Evolutionary conservation across 1,284 basidiomycete species (phyloP), one percentile per base, ranked within the genome.

Genomic region (Chiua sp.): DNA sequence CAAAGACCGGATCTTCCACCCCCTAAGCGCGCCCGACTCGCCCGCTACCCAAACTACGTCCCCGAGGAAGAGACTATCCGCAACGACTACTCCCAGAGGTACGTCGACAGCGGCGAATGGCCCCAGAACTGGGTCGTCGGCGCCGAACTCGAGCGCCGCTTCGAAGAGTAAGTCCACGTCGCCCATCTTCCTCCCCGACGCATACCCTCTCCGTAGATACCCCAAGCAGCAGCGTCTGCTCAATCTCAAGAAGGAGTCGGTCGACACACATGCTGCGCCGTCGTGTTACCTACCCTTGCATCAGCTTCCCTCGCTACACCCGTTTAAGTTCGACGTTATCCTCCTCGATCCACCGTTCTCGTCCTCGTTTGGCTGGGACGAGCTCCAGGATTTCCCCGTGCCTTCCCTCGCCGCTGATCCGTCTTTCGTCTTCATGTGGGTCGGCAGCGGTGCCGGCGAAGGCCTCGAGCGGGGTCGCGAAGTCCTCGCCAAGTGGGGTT

Each of bases 341-440:
- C 83, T 98, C 59, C 86, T 99, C 62, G 93, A 96, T 72, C 96
- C 96, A 0, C 94, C 94, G 0, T 90, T 93, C 69, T 87, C 86
- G 2, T 90, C 89, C 7, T 86, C 87, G 0, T 96, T 93, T 77
- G 86, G 87, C 2, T 99, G 94, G 94, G 87, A 89, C 42, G 83
- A 91, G 53, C 85, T 96, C 3, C 88, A 92, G 55, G 85, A 88
- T 16, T 79, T 98, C 1, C 95, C 95, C 0, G 83, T 98, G 51
- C 90, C 95, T 1, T 81, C 86, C 37, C 83, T 98, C 23, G 92
- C 94, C 0, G 91, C 94, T 0, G 96, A 97, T 68, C 96, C 95
- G 0, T 91, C 91, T 39, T 99, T 98, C 67, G 84, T 99, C 16
- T 97, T 98, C 72, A 81, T 99, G 55, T 99, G 98, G 97, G 96